phyloP scores from a whole-genome alignment of 768 basidiomycete species.

The Naganishia vishniacii region DNA sequence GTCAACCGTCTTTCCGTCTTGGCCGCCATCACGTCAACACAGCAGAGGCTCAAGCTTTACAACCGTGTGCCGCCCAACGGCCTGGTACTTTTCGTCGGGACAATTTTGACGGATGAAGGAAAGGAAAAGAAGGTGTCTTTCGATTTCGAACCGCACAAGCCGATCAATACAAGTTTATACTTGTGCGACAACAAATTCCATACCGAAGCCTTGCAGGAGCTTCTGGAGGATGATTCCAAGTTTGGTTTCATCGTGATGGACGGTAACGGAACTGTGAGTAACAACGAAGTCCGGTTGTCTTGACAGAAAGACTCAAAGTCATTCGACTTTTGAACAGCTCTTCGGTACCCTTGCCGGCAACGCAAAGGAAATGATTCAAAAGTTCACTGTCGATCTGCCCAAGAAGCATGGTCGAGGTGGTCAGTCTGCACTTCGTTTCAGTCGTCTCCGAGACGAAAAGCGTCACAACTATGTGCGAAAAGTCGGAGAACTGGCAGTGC shows the following conservation, averaged over 20 bases:
- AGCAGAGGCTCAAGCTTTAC: slow-evolving; percentile 94
- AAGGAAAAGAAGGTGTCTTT: slow-evolving; percentile 99
- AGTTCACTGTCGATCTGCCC: slow-evolving; percentile 96
- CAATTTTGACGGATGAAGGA: slow-evolving; percentile 94
- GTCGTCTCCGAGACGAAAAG: slow-evolving; percentile 97
- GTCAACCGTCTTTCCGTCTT: slow-evolving; percentile 96
- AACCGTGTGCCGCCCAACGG: slow-evolving; percentile 94
- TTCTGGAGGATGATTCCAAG: slow-evolving; percentile 91
- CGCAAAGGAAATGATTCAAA: slow-evolving; percentile 93
- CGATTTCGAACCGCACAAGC: slow-evolving; percentile 97
- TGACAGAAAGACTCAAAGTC: neutral
- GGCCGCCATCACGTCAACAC: slow-evolving; percentile 95
- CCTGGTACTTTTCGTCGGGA: slow-evolving; percentile 94
- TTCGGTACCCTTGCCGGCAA: slow-evolving; percentile 95
- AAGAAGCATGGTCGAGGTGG: slow-evolving; percentile 99
- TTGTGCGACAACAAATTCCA: slow-evolving; percentile 99
- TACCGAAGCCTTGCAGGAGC: slow-evolving; percentile 91
- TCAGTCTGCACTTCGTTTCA: slow-evolving; percentile 98
- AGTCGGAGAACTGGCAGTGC: slow-evolving; percentile 92
- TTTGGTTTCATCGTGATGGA: slow-evolving; percentile 99
- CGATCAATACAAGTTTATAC: slow-evolving; percentile 97
- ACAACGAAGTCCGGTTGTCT: neutral
- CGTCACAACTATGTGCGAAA: slow-evolving; percentile 99
- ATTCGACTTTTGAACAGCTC: slow-evolving; percentile 50
- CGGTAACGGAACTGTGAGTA: slow-evolving; percentile 71